Evolutionary conservation across 495 filamentous ascomycete species (phyloP), one percentile per base, ranked within the genome.

Genomic region (Aspergillus bertholletiae): DNA sequence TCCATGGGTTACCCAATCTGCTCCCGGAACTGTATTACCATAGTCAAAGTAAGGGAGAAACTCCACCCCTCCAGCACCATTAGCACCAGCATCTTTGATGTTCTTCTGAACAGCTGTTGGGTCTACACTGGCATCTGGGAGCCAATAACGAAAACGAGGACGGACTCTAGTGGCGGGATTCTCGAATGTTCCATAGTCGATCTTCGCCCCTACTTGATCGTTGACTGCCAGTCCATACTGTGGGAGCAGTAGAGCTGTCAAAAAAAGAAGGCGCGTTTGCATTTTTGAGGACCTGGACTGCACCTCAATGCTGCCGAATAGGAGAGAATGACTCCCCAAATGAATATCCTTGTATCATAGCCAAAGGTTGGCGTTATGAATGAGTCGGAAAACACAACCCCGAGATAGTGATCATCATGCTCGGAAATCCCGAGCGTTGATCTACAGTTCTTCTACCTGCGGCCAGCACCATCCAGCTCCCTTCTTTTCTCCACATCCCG

Each of bases 1-100:
- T 3, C 72, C 76, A 68, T 79, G 74, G 9, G 51, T 67, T 18
- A 61, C 57, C 79, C 79, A 83, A 55, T 81, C 64, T 1, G 60
- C 48, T 0, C 53, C 62, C 1, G 18, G 49, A 12, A 58, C 11
- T 4, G 46, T 7, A 7, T 30, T 54, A 7, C 71, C 73, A 60
- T 77, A 76, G 5, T 74, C 62, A 49, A 75, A 79, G 45, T 66
- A 75, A 0, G 64, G 63, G 3, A 79, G 54, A 4, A 77, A 65
- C 45, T 80, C 74, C 1, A 79, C 59, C 7, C 72, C 76, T 3
- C 75, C 77, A 1, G 67, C 68, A 1, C 76, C 77, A 20, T 66
- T 51, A 2, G 46, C 58, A 13, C 63, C 70, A 12, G 63, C 60
- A 23, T 59, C 56, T 23, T 59, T 63, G 32, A 80, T 69, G 46